Conservation (phyloP, 176 grass and related monocot species). For the Oryza punctata region DNA sequence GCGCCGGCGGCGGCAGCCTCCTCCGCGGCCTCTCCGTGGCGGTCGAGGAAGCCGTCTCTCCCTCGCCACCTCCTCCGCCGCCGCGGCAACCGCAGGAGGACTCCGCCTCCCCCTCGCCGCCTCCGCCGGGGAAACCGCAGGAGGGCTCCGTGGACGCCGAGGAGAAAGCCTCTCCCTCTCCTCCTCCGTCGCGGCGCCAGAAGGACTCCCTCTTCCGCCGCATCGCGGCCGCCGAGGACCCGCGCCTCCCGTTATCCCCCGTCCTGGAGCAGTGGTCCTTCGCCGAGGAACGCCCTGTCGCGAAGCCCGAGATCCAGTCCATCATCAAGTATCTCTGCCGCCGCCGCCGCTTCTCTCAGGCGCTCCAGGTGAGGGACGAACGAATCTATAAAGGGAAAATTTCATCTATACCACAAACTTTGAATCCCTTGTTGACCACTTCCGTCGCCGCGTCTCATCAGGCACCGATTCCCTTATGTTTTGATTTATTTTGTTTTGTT, state of each 20-base stretch:
- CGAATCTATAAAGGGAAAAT: no score
- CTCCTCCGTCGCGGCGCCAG: background rate
- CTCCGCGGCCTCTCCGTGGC: slow-evolving; percentile 13
- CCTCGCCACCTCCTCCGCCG: background rate
- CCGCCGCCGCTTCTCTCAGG: slow-evolving; percentile 48
- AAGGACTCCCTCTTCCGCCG: slow-evolving; percentile 26
- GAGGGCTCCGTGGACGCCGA: background rate
- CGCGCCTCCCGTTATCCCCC: slow-evolving; percentile 37
- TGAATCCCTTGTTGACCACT: background rate
- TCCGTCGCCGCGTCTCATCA: no score
- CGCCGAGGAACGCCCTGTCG: slow-evolving; percentile 40
- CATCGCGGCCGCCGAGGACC: slow-evolving; percentile 20
- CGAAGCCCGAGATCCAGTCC: slow-evolving; percentile 41
- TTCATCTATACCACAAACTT: no score
- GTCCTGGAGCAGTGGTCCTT: slow-evolving; percentile 49
- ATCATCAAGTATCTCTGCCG: slow-evolving; percentile 46
- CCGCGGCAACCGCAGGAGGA: background rate
- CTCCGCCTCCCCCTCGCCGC: background rate
- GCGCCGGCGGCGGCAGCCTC: background rate
- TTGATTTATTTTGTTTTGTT: slow-evolving; percentile 20
- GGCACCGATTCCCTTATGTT: background rate
- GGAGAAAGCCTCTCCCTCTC: background rate
- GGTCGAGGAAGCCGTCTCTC: background rate
- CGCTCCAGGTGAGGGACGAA: slow-evolving; percentile 45
- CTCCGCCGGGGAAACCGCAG: no score